These are phyloP conservation scores for Ceriops zippeliana DNA, from an alignment of 345 rosid species.

Conservation along the genomic window DNA sequence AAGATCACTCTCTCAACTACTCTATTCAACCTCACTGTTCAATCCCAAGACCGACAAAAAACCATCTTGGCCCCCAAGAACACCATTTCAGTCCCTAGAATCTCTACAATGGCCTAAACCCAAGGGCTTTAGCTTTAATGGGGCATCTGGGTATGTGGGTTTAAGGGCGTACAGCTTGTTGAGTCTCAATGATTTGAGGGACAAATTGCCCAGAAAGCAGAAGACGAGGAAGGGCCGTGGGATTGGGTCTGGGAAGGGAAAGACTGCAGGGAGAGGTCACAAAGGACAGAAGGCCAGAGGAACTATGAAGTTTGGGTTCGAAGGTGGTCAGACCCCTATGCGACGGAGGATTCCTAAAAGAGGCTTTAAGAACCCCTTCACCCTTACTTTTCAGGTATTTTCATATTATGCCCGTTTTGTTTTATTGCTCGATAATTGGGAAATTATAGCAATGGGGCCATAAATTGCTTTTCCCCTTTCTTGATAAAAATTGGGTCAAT, in stretches of 20 bases:
- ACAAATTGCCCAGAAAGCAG: constrained; percentile 81
- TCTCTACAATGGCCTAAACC: constrained; percentile 17
- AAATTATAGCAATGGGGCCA: too few species aligned
- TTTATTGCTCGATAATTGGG: background rate
- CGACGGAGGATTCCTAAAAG: constrained; percentile 90
- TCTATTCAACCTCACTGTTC: constrained; percentile 15
- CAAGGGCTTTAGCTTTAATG: background rate
- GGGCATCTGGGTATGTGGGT: constrained; percentile 31
- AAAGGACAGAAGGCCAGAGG: constrained; percentile 96
- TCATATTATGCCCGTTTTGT: background rate
- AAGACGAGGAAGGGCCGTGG: constrained; percentile 96
- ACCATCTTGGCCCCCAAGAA: constrained; percentile 18
- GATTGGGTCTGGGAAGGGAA: constrained; percentile 94
- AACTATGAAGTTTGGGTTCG: constrained; percentile 79
- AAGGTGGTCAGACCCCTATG: constrained; percentile 95
- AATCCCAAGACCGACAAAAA: background rate
- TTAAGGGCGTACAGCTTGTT: constrained; percentile 61
- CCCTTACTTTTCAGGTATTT: constrained; percentile 79
- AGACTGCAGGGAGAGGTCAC: constrained; percentile 97
- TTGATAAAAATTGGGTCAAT: too few species aligned
- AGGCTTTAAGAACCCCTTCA: constrained; percentile 86
- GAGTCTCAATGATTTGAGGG: constrained; percentile 85
- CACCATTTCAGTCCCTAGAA: constrained; percentile 18
- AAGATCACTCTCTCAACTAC: constrained; percentile 34
- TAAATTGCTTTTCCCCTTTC: too few species aligned